Evolutionary conservation across 257 asterid species (phyloP).

Genomic region (Capsicum rhomboideum): DNA sequence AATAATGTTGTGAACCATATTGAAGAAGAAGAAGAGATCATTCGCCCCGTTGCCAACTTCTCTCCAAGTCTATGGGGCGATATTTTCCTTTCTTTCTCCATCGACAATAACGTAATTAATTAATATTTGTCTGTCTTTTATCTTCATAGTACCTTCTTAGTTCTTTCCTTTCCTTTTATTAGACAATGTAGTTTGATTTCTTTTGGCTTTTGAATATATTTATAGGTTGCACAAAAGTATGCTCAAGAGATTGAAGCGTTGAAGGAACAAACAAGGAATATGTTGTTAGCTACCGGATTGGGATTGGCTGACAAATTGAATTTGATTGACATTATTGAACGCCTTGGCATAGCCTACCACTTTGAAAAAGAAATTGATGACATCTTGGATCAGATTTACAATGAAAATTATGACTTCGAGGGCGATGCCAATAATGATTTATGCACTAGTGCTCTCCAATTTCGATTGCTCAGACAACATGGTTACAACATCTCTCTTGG

Average conservation of each 20-base stretch:
- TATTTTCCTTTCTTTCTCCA: conserved; percentile 4
- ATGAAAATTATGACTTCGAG: neutral
- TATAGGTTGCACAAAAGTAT: neutral
- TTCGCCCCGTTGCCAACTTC: conserved; percentile 19
- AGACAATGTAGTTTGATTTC: neutral
- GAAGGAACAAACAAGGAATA: conserved; percentile 17
- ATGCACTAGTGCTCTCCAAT: conserved; percentile 13
- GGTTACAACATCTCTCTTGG: conserved; percentile 23
- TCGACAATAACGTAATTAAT: neutral
- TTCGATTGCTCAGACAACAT: conserved; percentile 20
- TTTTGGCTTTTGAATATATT: neutral
- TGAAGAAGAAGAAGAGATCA: neutral
- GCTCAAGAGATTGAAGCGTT: conserved; percentile 5
- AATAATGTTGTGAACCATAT: too few species aligned
- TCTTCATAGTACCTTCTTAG: neutral
- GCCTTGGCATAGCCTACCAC: neutral
- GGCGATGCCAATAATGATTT: neutral
- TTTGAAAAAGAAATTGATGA: neutral
- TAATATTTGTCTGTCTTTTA: neutral
- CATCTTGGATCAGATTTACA: neutral
- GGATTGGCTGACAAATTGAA: neutral
- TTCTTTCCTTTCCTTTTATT: neutral
- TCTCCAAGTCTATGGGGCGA: conserved; percentile 26
- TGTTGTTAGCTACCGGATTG: neutral
- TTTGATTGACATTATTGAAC: neutral